phyloP scores from a whole-genome alignment of 768 basidiomycete species.

The Rhodotorula diobovata region DNA sequence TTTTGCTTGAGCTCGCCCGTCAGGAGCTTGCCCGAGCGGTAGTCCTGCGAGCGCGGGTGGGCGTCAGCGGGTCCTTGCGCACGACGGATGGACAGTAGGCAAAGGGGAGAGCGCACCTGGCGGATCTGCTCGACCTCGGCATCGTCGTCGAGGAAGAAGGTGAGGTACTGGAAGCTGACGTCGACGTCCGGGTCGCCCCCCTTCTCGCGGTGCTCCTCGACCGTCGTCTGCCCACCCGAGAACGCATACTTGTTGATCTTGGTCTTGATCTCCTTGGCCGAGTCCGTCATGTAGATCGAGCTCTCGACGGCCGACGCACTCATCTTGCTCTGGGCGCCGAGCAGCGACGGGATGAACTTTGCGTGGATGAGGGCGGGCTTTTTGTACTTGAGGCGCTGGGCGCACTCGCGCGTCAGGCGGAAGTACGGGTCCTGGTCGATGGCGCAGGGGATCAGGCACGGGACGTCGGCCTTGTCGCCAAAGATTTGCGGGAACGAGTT shows the following conservation, averaged over 20 bases:
- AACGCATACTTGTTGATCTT: slow-evolving; percentile 96
- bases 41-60: slow-evolving; percentile 59
- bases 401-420: slow-evolving; percentile 93
- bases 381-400: slow-evolving; percentile 86
- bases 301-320: slow-evolving; percentile 90
- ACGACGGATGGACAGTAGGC: not conserved
- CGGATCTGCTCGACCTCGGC: slow-evolving; percentile 73
- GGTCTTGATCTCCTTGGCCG: slow-evolving; percentile 86
- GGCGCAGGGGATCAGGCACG: slow-evolving; percentile 92
- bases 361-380: slow-evolving; percentile 89
- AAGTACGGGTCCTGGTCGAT: slow-evolving; percentile 94
- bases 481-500: slow-evolving; percentile 99
- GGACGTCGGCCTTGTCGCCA: slow-evolving; percentile 71
- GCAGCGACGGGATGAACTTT: slow-evolving; percentile 96
- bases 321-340: slow-evolving; percentile 99
- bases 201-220: slow-evolving; percentile 80
- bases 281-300: slow-evolving; percentile 94
- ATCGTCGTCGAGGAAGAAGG: slow-evolving; percentile 93
- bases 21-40: slow-evolving; percentile 76
- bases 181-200: slow-evolving; percentile 95
- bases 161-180: slow-evolving; percentile 88
- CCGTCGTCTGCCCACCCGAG: slow-evolving; percentile 90
- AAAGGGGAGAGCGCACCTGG: slow-evolving; percentile 55
- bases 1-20: slow-evolving; percentile 86
- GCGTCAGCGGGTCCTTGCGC: not conserved